Conservation (phyloP, 495 filamentous ascomycete species). For the Talaromyces liani region DNA sequence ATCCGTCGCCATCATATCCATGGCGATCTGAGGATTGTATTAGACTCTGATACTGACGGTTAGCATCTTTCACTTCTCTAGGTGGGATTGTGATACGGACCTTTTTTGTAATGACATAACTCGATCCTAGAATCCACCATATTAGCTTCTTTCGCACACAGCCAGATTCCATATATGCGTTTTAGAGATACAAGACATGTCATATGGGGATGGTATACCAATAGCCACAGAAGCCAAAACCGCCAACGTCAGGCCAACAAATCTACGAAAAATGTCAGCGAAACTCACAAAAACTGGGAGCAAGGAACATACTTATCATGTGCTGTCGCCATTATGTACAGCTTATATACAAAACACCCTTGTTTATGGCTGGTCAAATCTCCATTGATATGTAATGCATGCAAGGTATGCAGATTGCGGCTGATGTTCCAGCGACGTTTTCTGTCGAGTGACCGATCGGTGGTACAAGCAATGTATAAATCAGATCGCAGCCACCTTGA, state of each 20-base stretch:
- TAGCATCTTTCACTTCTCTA: not conserved
- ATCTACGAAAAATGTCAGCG: slow-evolving; percentile 47
- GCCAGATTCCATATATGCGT: not conserved
- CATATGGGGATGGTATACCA: too few species aligned
- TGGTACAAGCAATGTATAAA: not conserved
- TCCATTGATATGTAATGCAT: not conserved
- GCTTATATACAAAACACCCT: not conserved
- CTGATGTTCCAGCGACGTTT: not conserved
- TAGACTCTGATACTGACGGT: slow-evolving; percentile 54
- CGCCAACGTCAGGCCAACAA: slow-evolving; percentile 82
- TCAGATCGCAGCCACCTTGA: not conserved
- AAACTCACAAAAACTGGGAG: slow-evolving; percentile 17
- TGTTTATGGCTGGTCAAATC: not conserved
- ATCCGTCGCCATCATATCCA: slow-evolving; percentile 95
- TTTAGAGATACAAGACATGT: not conserved
- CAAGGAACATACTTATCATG: slow-evolving; percentile 4
- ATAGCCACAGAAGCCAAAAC: slow-evolving; percentile 89
- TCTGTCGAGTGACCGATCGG: not conserved
- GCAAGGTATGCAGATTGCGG: not conserved
- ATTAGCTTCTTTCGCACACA: slow-evolving; percentile 6
- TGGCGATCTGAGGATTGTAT: slow-evolving; percentile 83
- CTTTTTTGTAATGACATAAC: slow-evolving; percentile 93
- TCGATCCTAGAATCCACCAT: slow-evolving; percentile 52
- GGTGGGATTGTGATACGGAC: slow-evolving; percentile 36
- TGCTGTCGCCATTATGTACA: slow-evolving; percentile 1